Base-by-base conservation (phyloP, 2,329 filamentous ascomycete genomes). In the Ophiostoma australiae region DNA sequence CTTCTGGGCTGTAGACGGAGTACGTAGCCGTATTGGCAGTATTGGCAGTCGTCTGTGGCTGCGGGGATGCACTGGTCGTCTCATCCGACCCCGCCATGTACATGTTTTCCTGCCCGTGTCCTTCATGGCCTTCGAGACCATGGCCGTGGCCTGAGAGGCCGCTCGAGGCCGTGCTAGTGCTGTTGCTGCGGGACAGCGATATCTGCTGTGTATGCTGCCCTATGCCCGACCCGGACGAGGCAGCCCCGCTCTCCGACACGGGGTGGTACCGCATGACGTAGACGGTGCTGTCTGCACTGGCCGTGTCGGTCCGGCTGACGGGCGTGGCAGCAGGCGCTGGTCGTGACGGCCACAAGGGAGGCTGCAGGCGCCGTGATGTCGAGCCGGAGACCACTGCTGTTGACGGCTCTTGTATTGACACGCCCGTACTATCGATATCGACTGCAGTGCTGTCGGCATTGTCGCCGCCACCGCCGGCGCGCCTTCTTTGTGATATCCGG, bases 241-340 rank as follows among this genome's bases (percentile, higher is more conserved):
- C 66, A 23, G 33, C 23, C 11, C 63, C 81, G 67, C 70, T 72
- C 71, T 87, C 87, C 1, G 85, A 85, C 7, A 85, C 80, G 13
- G 85, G 82, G 70, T 88, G 86, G 74, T 89, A 89, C 69, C 87
- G 82, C 48, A 90, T 82, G 7, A 86, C 86, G 73, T 90, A 90
- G 3, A 87, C 84, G 0, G 87, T 90, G 77, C 87, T 89, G 65
- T 86, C 87, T 0, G 86, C 87, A 75, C 87, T 89, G 23, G 86
- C 83, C 1, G 87, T 89, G 72, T 90, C 87, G 23, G 87, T 86
- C 73, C 87, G 82, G 75, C 87, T 89, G 63, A 88, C 77, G 0
- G 87, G 87, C 0, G 87, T 89, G 2, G 82, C 82, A 41, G 83
- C 83, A 48, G 85, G 82, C 6, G 83, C 79, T 58, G 87, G 86